phyloP scores from a whole-genome alignment of 768 basidiomycete species.

The Pseudohyphozyma bogoriensis region DNA sequence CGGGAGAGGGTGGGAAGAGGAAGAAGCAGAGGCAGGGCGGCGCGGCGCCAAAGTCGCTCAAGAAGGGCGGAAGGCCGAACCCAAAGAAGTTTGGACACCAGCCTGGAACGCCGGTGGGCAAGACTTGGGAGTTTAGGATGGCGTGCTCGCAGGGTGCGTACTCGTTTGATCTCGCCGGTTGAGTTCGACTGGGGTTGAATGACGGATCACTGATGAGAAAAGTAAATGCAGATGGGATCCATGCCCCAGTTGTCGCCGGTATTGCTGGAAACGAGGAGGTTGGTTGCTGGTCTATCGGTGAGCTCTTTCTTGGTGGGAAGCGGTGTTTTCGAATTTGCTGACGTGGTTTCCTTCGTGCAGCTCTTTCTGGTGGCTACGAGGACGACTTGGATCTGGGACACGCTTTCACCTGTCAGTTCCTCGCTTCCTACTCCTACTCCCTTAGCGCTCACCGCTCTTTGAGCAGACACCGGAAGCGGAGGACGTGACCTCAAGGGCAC shows the following conservation, averaged over 20 bases:
- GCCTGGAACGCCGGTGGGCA: not conserved
- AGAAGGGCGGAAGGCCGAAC: not conserved
- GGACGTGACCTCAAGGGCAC: constrained; percentile 83
- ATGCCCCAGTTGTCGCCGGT: constrained; percentile 72
- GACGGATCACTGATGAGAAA: no score
- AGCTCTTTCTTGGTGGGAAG: no score
- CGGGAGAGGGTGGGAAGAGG: not conserved
- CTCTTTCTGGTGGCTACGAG: constrained; percentile 58
- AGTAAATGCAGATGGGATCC: not conserved
- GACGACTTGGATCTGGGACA: not conserved
- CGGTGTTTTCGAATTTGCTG: no score
- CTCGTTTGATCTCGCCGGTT: no score
- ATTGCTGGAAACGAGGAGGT: constrained; percentile 53
- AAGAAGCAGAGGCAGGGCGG: not conserved
- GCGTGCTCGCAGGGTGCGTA: not conserved
- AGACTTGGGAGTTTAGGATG: not conserved
- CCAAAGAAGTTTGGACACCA: constrained; percentile 1
- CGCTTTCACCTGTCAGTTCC: not conserved
- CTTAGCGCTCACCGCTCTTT: not conserved
- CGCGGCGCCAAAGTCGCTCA: constrained; percentile 17
- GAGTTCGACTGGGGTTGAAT: no score
- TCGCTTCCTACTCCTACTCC: not conserved
- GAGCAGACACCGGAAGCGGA: constrained; percentile 44
- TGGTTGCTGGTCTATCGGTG: constrained; percentile 74
- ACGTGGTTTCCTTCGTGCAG: no score